Base-by-base conservation (phyloP, 225 moss, liverwort and hornwort genomes). In the Bryoerythrophyllum caledonicum region DNA sequence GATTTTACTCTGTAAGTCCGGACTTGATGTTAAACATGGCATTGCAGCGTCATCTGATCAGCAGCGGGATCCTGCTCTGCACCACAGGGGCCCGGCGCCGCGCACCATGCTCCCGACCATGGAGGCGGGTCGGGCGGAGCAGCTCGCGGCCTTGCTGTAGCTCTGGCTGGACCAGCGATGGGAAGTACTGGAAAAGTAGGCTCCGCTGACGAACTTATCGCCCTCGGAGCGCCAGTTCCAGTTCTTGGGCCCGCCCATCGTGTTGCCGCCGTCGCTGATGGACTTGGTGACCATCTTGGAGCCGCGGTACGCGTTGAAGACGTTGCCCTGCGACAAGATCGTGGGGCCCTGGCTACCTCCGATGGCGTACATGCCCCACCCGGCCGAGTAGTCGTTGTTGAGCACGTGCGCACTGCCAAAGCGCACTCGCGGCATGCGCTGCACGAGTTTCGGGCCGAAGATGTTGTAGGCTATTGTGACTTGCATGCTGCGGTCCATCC, bases 401-500 rank as follows among this genome's bases (percentile, higher is more conserved):
- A 85, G 7, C 0, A 90, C 80, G 9, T 90, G 89, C 43, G 81
- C 82, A 12, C 73, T 59, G 0, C 89, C 89, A 30, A 61, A 84
- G 0, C 89, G 80, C 1, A 64, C 86, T 8, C 93, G 78, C 30
- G 92, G 95, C 82, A 92, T 19, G 0, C 95, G 82, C 70, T 93
- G 90, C 23, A 21, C 70, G 35, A 96, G 76, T 0, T 77, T 68
- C 0, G 89, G 87, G 0, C 90, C 93, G 49, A 96, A 96, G 0
- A 80, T 26, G 72, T 96, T 96, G 74, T 89, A 90, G 0, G 92
- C 92, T 4, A 96, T 79, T 0, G 93, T 96, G 8, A 90, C 87
- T 12, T 55, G 74, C 96, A 93, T 86, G 73, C 68, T 76, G 32
- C 56, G 59, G 76, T 96, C 96, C 3, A 70, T 13, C 46, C 46